A percentile compares a stretch with the other conserved stretches of the same genome.
Evolutionary conservation across 1,284 basidiomycete genomes (phyloP).

Genomic region (Limonomyces culmigenus): DNA sequence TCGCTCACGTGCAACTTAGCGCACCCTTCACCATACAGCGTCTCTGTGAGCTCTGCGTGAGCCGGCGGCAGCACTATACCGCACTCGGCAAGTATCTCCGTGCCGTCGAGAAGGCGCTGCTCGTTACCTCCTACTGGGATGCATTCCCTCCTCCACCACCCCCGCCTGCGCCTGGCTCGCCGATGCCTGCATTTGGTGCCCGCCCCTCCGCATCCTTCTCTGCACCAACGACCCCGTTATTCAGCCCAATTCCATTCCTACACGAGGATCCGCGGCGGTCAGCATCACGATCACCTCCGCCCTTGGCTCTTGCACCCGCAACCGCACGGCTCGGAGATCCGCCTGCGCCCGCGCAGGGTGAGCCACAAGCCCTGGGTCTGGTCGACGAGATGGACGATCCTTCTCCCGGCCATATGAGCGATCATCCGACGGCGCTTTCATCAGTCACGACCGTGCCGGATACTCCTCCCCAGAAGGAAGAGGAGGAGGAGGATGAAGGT

Average conservation of each 20-base stretch:
- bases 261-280: constrained; percentile 62
- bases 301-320: constrained; percentile 34
- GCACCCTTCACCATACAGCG: constrained; percentile 91
- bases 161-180: constrained; percentile 19
- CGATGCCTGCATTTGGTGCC: too few species aligned
- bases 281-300: constrained; percentile 57
- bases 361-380: constrained; percentile 39
- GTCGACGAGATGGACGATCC: constrained; percentile 76
- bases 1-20: constrained; percentile 19
- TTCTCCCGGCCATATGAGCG: constrained; percentile 63
- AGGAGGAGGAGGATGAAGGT: too few species aligned
- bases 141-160: constrained; percentile 43
- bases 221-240: constrained; percentile 57
- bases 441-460: constrained; percentile 48
- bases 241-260: constrained; percentile 72
- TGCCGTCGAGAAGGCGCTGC: constrained; percentile 71
- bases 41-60: constrained; percentile 68
- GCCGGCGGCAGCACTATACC: constrained; percentile 60
- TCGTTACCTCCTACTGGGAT: constrained; percentile 71
- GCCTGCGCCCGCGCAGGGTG: constrained; percentile 10
- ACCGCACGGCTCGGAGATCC: constrained; percentile 9
- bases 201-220: constrained; percentile 26
- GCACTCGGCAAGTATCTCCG: constrained; percentile 81
- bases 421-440: constrained; percentile 53
- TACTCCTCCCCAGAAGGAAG: too few species aligned